Percentiles rank a stretch among this genome's conserved stretches.
Evolutionary conservation across 2,329 filamentous ascomycete genomes (phyloP).

Genomic region (Furcasterigmium sp.): DNA sequence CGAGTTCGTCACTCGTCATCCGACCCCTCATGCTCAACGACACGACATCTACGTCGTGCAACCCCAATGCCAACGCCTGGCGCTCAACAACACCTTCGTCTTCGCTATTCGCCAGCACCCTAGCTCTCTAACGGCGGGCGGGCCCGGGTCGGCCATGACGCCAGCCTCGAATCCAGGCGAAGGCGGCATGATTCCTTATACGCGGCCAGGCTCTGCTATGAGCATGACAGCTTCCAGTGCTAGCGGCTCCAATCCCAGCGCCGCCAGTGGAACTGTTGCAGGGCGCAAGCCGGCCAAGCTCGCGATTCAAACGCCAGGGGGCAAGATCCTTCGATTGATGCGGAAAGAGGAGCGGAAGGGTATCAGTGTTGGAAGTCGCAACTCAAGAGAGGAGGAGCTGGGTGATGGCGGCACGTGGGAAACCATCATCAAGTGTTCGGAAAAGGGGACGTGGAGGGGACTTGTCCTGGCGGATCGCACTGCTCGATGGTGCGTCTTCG

Average conservation of each 20-base stretch:
- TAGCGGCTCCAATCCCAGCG: slow-evolving; percentile 52
- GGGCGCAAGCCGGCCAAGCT: slow-evolving; percentile 77
- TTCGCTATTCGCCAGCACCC: slow-evolving; percentile 94
- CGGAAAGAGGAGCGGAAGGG: slow-evolving; percentile 67
- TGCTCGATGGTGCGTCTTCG: slow-evolving; percentile 87
- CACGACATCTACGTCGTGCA: slow-evolving; percentile 97
- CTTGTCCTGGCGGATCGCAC: slow-evolving; percentile 78
- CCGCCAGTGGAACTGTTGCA: slow-evolving; percentile 42
- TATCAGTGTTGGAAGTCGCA: slow-evolving; percentile 38
- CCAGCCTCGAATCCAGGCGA: slow-evolving; percentile 42
- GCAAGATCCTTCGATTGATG: slow-evolving; percentile 88
- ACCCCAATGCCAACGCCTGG: slow-evolving; percentile 83
- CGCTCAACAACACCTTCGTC: slow-evolving; percentile 95
- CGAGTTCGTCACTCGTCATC: slow-evolving; percentile 87
- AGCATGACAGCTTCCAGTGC: slow-evolving; percentile 58
- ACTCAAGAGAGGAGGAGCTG: slow-evolving; percentile 44
- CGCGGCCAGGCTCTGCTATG: slow-evolving; percentile 57
- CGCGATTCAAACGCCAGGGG: slow-evolving; percentile 87
- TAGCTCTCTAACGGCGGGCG: slow-evolving; percentile 38
- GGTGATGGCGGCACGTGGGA: slow-evolving; percentile 77
- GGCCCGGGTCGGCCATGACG: slow-evolving; percentile 29
- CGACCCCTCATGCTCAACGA: slow-evolving; percentile 93
- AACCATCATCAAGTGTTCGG: slow-evolving; percentile 85
- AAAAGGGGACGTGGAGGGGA: slow-evolving; percentile 75
- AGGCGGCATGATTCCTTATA: slow-evolving; percentile 56